Base-by-base conservation (phyloP, 768 basidiomycete genomes). In the Crepidotus variabilis region DNA sequence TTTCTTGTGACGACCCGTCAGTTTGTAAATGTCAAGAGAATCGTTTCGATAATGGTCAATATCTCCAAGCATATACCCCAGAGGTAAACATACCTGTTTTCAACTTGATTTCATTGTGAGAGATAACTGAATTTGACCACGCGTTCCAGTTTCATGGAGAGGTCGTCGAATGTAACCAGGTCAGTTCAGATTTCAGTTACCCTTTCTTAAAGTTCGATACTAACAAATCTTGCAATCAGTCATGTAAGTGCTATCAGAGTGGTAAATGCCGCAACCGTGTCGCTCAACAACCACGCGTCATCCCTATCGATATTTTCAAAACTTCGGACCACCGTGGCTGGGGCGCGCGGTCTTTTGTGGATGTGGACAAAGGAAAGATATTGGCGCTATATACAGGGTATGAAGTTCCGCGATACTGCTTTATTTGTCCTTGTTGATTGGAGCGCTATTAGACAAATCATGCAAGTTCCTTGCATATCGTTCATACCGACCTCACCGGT, bases 331-430 rank as follows among this genome's bases (percentile, higher is more conserved):
- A 70, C 18, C 72, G 78, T 54, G 88, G 88, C 2, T 90, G 86
- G 87, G 87, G 88, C 6, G 86, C 79, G 2, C 74, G 85, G n/a
- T 67, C 82, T 0, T 60, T 74, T 6, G 60, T 64, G 0, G 62
- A 70, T 23, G 60, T 89, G 0, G 67, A 68, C 20, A 68, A 55
- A 49, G 87, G 87, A 3, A 85, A 83, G 58, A 82, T 89, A 2
- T 57, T 90, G 22, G 88, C 88, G 2, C 71, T 85, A 9, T 90
- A 86, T 61, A 81, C 86, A 53, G 88, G 88, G 88, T 87, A 62
- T 28, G 28, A 8, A 22, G 33, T 39, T 35, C 28, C 21, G 24
- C 2, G 28, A 6, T 36, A 28, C 22, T 24, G 18, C 28, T 36
- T 39, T 11, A 33, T 33, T 16, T 24, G 28, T 54, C 21, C n/a